Conservation (phyloP, 768 basidiomycete genomes). For the Dioszegia hungarica region DNA sequence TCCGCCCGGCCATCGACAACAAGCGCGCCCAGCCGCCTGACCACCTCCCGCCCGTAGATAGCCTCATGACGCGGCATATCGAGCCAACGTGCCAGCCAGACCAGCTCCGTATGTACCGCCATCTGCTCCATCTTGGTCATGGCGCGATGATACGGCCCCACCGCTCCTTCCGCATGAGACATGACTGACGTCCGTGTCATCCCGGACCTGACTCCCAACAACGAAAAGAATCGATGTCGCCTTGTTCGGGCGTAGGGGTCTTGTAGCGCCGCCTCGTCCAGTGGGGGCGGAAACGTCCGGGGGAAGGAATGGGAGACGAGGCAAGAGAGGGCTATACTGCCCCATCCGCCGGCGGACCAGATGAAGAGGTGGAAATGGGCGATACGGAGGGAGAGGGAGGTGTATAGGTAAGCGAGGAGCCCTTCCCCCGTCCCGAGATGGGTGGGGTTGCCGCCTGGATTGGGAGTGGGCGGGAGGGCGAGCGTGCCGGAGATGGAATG, state of each 20-base stretch:
- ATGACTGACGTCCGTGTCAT: slow-evolving; percentile 68
- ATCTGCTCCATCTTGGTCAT: slow-evolving; percentile 73
- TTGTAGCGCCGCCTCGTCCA: background rate
- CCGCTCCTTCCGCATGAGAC: slow-evolving; percentile 61
- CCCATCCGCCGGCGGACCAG: slow-evolving; percentile 41
- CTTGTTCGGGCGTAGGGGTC: slow-evolving; percentile 7
- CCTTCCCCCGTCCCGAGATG: slow-evolving; percentile 37
- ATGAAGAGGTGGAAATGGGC: slow-evolving; percentile 37
- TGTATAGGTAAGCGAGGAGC: slow-evolving; percentile 37
- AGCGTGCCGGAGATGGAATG: slow-evolving; percentile 54
- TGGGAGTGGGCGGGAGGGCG: slow-evolving; percentile 48
- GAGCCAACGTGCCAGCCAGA: slow-evolving; percentile 70
- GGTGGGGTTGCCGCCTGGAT: slow-evolving; percentile 3
- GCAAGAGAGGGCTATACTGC: slow-evolving; percentile 36
- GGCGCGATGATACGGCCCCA: slow-evolving; percentile 82
- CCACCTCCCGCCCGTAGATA: slow-evolving; percentile 74
- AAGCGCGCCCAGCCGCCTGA: slow-evolving; percentile 76
- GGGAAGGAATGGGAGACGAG: slow-evolving; percentile 33
- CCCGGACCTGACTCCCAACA: slow-evolving; percentile 58
- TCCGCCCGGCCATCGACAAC: slow-evolving; percentile 75
- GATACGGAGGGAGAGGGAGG: slow-evolving; percentile 30
- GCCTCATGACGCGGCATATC: slow-evolving; percentile 86
- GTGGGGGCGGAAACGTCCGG: slow-evolving; percentile 25
- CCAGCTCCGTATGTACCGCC: slow-evolving; percentile 63
- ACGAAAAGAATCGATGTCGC: slow-evolving; percentile 11